These are phyloP conservation scores for Flaveria sonorensis DNA, from an alignment of 129 eudicot species.

Conservation along the genomic window DNA sequence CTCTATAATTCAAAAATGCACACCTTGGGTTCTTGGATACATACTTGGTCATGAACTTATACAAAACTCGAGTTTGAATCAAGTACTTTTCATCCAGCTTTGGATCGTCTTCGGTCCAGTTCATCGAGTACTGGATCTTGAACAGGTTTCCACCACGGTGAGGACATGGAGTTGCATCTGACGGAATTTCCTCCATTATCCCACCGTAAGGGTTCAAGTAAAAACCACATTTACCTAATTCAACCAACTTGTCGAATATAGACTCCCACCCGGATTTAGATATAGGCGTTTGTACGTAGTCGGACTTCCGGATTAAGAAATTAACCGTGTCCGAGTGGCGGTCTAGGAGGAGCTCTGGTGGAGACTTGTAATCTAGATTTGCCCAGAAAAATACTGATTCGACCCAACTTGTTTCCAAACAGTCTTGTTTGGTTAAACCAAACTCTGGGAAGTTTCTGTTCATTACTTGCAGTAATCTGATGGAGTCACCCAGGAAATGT, in stretches of 20 bases:
- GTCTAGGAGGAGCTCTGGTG: constrained; percentile 14
- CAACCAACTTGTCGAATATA: constrained; percentile 18
- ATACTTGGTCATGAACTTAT: constrained; percentile 34
- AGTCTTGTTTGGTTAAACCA: constrained; percentile 4
- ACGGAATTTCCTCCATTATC: constrained; percentile 38
- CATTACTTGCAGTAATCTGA: not conserved
- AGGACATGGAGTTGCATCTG: constrained; percentile 42
- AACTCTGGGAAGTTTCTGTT: constrained; percentile 16
- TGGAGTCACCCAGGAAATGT: constrained; percentile 23
- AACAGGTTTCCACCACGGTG: constrained; percentile 48
- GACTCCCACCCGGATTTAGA: constrained; percentile 8
- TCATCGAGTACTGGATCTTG: constrained; percentile 29
- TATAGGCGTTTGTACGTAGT: constrained; percentile 25
- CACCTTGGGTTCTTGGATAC: constrained; percentile 44
- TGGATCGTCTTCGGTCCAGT: constrained; percentile 33
- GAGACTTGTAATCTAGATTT: constrained; percentile 15
- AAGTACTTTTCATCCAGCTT: constrained; percentile 3
- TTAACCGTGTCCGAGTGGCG: constrained; percentile 18
- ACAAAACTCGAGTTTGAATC: constrained; percentile 23
- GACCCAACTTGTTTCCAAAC: constrained; percentile 28
- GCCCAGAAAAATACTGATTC: constrained; percentile 22
- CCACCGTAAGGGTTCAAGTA: constrained; percentile 40
- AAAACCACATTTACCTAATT: constrained; percentile 22
- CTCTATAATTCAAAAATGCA: constrained; percentile 30
- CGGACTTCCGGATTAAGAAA: constrained; percentile 18